Evolutionary conservation across 1,139 yeast genomes (phyloP).

Genomic region (Debaryomyces sp.): DNA sequence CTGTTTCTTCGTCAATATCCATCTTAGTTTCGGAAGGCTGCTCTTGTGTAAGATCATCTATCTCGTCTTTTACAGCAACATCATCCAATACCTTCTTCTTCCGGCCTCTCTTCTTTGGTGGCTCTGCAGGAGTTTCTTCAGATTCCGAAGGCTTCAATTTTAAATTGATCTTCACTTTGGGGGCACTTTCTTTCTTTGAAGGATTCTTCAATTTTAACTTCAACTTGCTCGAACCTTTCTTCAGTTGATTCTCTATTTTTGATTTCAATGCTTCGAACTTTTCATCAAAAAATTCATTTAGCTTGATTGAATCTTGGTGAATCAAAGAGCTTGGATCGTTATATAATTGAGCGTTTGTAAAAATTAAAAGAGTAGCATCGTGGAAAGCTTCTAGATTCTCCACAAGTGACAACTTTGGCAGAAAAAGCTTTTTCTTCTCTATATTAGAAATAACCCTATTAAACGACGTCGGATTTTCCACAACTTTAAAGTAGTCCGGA

Average conservation of each 20-base stretch:
- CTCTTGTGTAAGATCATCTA: constrained; percentile 6
- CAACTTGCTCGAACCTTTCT: constrained; percentile 22
- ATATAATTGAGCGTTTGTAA: constrained; percentile 59
- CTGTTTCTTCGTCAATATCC: constrained; percentile 11
- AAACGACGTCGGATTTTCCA: constrained; percentile 60
- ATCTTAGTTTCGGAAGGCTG: not conserved
- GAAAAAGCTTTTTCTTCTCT: constrained; percentile 42
- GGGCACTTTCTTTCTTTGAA: constrained; percentile 14
- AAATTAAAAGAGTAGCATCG: constrained; percentile 52
- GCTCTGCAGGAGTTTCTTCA: constrained; percentile 18
- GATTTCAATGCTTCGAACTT: constrained; percentile 29
- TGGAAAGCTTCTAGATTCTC: constrained; percentile 51
- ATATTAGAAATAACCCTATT: constrained; percentile 39
- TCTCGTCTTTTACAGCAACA: constrained; percentile 19
- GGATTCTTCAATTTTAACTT: constrained; percentile 29
- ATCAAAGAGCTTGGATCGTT: constrained; percentile 59
- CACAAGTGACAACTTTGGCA: constrained; percentile 28
- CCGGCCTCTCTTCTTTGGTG: constrained; percentile 22
- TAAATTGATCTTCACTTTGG: constrained; percentile 29
- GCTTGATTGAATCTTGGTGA: constrained; percentile 55
- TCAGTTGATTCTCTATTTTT: constrained; percentile 16
- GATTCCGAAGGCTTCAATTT: constrained; percentile 15
- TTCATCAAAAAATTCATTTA: constrained; percentile 38
- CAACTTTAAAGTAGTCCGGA: constrained; percentile 60
- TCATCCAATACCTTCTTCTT: constrained; percentile 19